Evolutionary conservation across 2,329 filamentous ascomycete genomes (phyloP).

Genomic region (Nemania serpens): DNA sequence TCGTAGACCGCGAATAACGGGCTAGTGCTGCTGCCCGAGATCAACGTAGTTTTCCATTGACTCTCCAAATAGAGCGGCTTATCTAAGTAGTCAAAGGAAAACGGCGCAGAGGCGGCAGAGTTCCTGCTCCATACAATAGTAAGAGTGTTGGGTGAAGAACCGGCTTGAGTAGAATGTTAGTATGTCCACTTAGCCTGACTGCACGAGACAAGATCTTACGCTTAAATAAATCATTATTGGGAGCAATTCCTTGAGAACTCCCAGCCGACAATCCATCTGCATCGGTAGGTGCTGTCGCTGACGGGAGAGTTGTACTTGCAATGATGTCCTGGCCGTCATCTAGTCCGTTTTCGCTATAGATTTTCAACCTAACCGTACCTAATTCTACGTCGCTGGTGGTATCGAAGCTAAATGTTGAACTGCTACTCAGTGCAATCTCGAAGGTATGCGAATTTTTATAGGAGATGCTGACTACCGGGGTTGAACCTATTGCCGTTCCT

Average conservation of each 20-base stretch:
- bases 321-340: not conserved
- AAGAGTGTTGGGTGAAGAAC: not conserved
- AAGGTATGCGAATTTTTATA: not conserved
- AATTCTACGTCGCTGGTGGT: not conserved
- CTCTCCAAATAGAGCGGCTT: conserved; percentile 32
- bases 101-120: not conserved
- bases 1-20: conserved; percentile 27
- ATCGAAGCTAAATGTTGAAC: not conserved
- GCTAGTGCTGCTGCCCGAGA: conserved; percentile 28
- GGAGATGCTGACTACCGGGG: not conserved
- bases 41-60: conserved; percentile 29
- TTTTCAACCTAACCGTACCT: not conserved
- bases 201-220: conserved; percentile 1
- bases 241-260: too few relatives aligned
- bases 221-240: not conserved
- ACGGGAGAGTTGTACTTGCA: not conserved
- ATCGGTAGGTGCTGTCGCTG: not conserved
- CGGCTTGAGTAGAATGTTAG: not conserved
- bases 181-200: not conserved
- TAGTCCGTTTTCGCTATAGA: too few relatives aligned
- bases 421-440: too few relatives aligned
- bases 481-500: not conserved
- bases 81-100: not conserved
- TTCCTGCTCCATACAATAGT: conserved; percentile 10
- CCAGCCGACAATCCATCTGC: too few relatives aligned